Conservation (phyloP, 2,329 filamentous ascomycete species). For the Colletotrichum somersetense region DNA sequence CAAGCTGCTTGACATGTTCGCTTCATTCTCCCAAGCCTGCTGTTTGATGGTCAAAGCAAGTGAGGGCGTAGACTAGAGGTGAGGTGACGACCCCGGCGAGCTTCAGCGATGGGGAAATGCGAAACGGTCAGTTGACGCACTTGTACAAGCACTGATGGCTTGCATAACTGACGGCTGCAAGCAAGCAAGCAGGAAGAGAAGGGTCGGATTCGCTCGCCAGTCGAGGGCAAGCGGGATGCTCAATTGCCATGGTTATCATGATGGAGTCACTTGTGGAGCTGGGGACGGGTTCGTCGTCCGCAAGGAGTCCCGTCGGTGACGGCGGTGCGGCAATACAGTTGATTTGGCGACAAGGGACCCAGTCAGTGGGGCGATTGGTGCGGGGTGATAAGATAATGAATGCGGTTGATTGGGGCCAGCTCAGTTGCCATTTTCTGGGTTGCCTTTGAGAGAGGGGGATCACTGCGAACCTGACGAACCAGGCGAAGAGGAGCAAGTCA, state of each 20-base stretch:
- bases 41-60: neutral
- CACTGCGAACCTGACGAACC: conserved; percentile 5
- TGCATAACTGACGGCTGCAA: conserved; percentile 20
- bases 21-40: neutral
- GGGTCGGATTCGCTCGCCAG: neutral
- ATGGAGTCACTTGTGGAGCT: conserved; percentile 21
- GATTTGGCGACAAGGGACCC: conserved; percentile 35
- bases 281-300: conserved; percentile 8
- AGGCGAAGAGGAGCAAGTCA: neutral
- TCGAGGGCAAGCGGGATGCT: neutral
- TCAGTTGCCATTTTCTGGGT: conserved; percentile 31
- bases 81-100: neutral
- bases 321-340: conserved; percentile 13
- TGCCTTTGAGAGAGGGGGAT: neutral
- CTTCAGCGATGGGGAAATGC: neutral
- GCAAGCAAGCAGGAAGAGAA: neutral
- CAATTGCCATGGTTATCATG: conserved; percentile 1
- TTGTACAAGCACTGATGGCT: neutral
- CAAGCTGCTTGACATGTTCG: neutral
- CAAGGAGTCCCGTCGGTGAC: conserved; percentile 21
- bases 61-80: neutral
- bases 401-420: conserved; percentile 38
- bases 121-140: neutral
- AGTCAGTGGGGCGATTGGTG: conserved; percentile 23
- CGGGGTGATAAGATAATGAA: conserved; percentile 42